These are phyloP conservation scores for Rhododendron mucronatum DNA, from an alignment of 148 eudicot species.

Conservation along the genomic window DNA sequence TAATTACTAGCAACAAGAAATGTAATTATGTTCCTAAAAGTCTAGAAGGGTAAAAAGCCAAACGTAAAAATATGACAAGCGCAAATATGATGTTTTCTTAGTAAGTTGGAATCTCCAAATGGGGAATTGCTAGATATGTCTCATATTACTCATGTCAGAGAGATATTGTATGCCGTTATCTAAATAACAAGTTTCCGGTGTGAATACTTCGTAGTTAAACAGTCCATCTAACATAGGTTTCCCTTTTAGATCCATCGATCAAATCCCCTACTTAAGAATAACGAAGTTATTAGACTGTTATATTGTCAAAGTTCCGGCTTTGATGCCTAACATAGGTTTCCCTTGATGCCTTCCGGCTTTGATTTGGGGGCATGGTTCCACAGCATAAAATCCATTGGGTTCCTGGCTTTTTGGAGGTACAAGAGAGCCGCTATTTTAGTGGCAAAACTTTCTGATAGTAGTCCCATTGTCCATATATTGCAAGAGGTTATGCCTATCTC, in stretches of 20 bases:
- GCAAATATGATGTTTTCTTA: too few species aligned
- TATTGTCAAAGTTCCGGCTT: neutral
- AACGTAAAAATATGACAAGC: too few species aligned
- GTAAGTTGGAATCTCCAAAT: neutral
- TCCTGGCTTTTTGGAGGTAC: neutral
- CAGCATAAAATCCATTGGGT: neutral
- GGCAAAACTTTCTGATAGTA: too few species aligned
- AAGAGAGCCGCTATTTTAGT: too few species aligned
- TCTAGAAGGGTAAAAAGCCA: too few species aligned
- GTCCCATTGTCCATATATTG: too few species aligned
- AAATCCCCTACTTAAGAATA: neutral
- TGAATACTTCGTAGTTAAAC: neutral
- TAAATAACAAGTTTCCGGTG: neutral
- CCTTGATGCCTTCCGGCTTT: neutral
- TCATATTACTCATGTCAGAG: neutral
- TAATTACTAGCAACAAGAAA: neutral
- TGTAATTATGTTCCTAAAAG: too few species aligned
- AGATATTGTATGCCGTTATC: neutral
- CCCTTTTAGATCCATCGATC: neutral
- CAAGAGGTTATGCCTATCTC: too few species aligned
- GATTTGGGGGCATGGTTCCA: too few species aligned
- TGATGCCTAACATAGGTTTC: too few species aligned
- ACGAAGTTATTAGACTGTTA: neutral
- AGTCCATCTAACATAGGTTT: neutral
- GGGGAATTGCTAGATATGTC: neutral